A percentile compares a stretch with the other conserved stretches of the same genome.
These are phyloP conservation scores for Pascua sp. DNA, from an alignment of 1,284 basidiomycete genomes.

Conservation along the genomic window DNA sequence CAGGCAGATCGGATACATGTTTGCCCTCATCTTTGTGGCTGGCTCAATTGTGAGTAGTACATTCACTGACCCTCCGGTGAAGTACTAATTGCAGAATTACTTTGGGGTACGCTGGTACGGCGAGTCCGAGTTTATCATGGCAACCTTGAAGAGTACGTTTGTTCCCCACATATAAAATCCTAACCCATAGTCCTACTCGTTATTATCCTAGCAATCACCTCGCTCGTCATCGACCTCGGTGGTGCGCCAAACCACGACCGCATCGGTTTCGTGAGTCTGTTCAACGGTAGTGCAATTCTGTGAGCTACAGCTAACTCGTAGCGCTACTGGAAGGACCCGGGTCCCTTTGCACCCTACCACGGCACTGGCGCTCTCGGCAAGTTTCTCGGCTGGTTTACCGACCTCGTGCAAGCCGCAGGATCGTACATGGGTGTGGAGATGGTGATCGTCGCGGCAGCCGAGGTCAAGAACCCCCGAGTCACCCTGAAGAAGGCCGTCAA, in stretches of 20 bases:
- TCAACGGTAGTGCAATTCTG: no score
- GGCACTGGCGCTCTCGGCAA: slow-evolving; percentile 16
- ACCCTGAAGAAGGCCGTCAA: slow-evolving; percentile 37
- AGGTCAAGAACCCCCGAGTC: slow-evolving; percentile 31
- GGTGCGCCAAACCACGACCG: slow-evolving; percentile 38
- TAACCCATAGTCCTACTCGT: slow-evolving; percentile 57
- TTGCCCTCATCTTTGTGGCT: no score
- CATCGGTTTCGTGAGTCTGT: slow-evolving; percentile 27
- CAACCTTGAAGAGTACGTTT: background rate
- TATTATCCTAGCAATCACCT: slow-evolving; percentile 54
- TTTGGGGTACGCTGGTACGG: slow-evolving; percentile 67
- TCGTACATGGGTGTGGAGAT: slow-evolving; percentile 32
- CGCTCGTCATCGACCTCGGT: slow-evolving; percentile 58
- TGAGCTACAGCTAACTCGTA: no score
- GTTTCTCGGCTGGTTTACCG: slow-evolving; percentile 33
- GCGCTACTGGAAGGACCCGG: slow-evolving; percentile 63
- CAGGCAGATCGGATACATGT: no score
- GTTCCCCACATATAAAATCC: no score
- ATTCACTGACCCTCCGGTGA: no score
- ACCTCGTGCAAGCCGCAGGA: slow-evolving; percentile 31
- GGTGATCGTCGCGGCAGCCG: slow-evolving; percentile 28
- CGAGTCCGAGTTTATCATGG: slow-evolving; percentile 52
- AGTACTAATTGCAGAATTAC: slow-evolving; percentile 54
- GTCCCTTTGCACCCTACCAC: slow-evolving; percentile 28
- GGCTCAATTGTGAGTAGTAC: no score